Evolutionary conservation across 352 stramenopile genomes (phyloP), one percentile per base, ranked within the genome.

Genomic region (Phytophthora pistaciae): DNA sequence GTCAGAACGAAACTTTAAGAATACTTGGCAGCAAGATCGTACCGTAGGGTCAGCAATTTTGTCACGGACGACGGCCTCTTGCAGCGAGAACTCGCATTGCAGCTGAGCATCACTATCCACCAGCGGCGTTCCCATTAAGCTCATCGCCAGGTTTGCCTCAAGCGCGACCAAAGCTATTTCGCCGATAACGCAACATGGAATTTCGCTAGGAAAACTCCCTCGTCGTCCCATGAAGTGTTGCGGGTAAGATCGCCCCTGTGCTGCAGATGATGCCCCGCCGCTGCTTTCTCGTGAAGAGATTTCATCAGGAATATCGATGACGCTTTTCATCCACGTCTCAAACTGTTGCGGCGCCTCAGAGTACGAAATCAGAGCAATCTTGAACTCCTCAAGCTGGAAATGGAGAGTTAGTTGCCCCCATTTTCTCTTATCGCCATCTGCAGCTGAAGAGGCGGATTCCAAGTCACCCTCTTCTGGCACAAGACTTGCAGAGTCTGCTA

Each of bases 291-390:
- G 69, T 61, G 69, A 83, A 14, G 66, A 83, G 33, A 74, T 62
- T 52, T 83, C 76, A 23, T 83, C 76, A 23, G 65, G 56, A 25
- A 77, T 73, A 56, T 80, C 72, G 33, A 80, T 71, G 27, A 68
- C 60, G 55, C 63, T 77, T 68, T 86, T 87, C 77, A 90, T 80
- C 82, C 78, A 88, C 21, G 68, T 68, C 56, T 90, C 82, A 49
- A 90, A 85, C 40, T 86, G 60, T 25, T 84, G 75, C 16, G 78
- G 69, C 1, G 69, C 67, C 38, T 87, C 80, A 0, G 79, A 85
- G 33, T 82, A 79, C 14, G 80, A 84, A 20, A 82, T 70, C 27
- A 88, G 54, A 18, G 74, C 76, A 40, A 90, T 56, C 56, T 87
- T 90, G 38, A 90, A 72, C 56, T 88, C 80, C 36, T 87, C 74